Base-by-base conservation (phyloP, 192 early-diverging fungal genomes). In the Backusella circina region DNA sequence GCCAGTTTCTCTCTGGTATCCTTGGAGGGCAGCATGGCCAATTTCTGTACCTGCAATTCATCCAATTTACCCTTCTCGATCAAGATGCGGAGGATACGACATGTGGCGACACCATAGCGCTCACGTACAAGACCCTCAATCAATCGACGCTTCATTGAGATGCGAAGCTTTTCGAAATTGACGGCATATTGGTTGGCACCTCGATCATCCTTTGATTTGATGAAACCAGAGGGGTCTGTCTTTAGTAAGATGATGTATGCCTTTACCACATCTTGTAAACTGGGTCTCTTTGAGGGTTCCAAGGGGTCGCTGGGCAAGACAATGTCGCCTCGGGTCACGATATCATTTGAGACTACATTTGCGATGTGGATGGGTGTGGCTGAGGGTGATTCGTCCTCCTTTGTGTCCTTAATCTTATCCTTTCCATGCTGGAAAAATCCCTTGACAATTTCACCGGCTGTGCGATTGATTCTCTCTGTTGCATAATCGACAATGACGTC, bases 1-100 rank as follows among this genome's bases (percentile, higher is more conserved):
- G 88, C 87, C 65, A 94, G 72, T 26, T 87, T 87, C 77, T 91
- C 88, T 51, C 93, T 85, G 32, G 88, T 88, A 69, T 86, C 79
- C 69, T 86, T 88, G 9, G 87, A 77, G 12, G 90, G 89, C 80
- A 94, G 79, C 88, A 94, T 89, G 36, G 91, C 85, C 16, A 88
- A 70, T 68, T 89, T 88, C 26, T 88, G 82, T 35, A 94, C 83
- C 44, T 84, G 72, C 70, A 91, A 90, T 71, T 94, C 93, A 79
- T 94, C 93, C 67, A 94, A 83, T 80, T 92, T 92, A 18, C 90
- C 89, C 79, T 90, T 91, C 51, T 90, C 89, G 74, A 85, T 81
- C 82, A 94, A 74, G 70, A 93, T 86, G 47, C 91, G 84, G 61
- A 91, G 75, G 38, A 93, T 86, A 51, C 93, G 88, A 28, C 87